phyloP scores from a whole-genome alignment of 139 green algal species.

The Chlorella sp. region DNA sequence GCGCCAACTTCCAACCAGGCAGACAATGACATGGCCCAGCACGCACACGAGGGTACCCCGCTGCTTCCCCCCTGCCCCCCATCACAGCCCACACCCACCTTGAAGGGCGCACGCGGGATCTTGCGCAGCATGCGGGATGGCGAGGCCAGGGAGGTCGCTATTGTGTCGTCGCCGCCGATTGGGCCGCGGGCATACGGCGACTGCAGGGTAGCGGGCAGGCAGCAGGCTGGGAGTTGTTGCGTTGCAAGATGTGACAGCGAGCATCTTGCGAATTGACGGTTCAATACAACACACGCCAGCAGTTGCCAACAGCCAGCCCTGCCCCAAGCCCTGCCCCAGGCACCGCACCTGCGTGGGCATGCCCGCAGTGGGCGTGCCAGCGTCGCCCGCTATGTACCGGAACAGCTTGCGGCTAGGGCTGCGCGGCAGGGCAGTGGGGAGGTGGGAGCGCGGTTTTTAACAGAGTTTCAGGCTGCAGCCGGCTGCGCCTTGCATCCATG shows the following conservation, averaged over 20 bases:
- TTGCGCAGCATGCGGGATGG: constrained; percentile 71
- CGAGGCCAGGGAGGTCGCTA: constrained; percentile 35
- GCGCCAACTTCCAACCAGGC: no score
- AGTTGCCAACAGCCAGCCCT: no score
- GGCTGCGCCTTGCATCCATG: no score
- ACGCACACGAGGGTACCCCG: no score
- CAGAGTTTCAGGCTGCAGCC: no score
- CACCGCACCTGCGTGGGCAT: constrained; percentile 28
- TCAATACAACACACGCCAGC: no score
- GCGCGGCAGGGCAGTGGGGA: neutral
- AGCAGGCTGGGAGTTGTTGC: no score
- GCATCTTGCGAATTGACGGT: no score
- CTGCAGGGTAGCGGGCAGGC: neutral
- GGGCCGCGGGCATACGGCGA: constrained; percentile 77
- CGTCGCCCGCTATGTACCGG: constrained; percentile 76
- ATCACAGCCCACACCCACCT: constrained; percentile 57
- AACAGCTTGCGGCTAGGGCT: constrained; percentile 75
- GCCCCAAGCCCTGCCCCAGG: no score
- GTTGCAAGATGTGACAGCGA: no score
- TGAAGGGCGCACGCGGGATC: constrained; percentile 94
- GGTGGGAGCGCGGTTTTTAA: neutral
- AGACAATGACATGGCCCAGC: no score
- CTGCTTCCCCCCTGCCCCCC: neutral
- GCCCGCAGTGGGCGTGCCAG: constrained; percentile 63
- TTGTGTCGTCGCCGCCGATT: constrained; percentile 56